These are phyloP conservation scores for Colletotrichum phormii DNA, from an alignment of 2,329 filamentous ascomycete species.

Conservation along the genomic window DNA sequence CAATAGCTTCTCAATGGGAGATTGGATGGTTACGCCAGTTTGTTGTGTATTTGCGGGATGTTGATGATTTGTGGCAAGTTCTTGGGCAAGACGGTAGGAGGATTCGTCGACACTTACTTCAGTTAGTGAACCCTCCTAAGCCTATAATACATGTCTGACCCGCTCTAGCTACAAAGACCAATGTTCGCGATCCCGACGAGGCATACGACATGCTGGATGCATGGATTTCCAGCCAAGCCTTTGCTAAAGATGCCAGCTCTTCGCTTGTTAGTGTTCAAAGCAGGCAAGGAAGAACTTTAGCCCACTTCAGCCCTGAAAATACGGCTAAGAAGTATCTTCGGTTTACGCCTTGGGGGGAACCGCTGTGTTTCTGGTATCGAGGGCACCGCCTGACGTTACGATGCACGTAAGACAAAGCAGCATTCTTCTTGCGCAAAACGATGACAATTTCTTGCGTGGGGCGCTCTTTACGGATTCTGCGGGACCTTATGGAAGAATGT, in stretches of 20 bases:
- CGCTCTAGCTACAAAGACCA: not conserved
- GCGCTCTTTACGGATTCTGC: slow-evolving; percentile 40
- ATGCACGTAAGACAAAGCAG: not conserved
- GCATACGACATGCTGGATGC: not conserved
- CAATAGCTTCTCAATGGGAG: slow-evolving; percentile 16
- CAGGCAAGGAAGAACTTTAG: not conserved
- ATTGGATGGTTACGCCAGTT: not conserved
- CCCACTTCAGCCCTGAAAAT: not conserved
- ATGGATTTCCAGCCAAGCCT: not conserved
- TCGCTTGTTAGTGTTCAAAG: not conserved
- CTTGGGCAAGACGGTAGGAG: slow-evolving; percentile 47
- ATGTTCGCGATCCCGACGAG: not conserved
- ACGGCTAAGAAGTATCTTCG: not conserved
- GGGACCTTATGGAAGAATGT: slow-evolving; percentile 45
- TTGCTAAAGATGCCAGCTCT: not conserved
- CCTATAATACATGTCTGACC: not conserved
- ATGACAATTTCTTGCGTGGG: slow-evolving; percentile 40
- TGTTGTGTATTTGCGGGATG: slow-evolving; percentile 41
- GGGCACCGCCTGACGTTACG: not conserved
- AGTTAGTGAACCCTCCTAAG: not conserved
- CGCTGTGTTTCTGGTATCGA: not conserved
- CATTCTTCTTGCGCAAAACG: not conserved
- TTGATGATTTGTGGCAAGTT: slow-evolving; percentile 32
- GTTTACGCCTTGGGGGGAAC: not conserved
- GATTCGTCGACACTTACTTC: slow-evolving; percentile 2